phyloP scores from a whole-genome alignment of 78 protist genomes.

The Dictyostelium discoideum region DNA sequence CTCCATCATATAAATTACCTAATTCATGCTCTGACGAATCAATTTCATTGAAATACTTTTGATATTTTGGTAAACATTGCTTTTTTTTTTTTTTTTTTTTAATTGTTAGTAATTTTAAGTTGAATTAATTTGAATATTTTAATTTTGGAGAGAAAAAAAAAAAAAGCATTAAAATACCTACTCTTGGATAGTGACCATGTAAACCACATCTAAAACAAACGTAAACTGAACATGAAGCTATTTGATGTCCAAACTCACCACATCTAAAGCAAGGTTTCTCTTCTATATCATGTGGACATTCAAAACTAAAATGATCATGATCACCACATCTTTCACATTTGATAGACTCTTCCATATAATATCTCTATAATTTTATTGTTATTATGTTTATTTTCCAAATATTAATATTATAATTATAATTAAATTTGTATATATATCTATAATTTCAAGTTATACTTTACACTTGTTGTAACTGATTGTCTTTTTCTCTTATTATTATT shows the following conservation, averaged over 20 bases:
- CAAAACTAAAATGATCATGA: slow-evolving; percentile 49
- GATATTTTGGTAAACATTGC: background rate
- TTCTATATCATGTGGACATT: slow-evolving; percentile 27
- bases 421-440: background rate
- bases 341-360: slow-evolving; percentile 37
- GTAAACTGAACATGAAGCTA: slow-evolving; percentile 11
- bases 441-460: background rate
- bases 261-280: slow-evolving; percentile 70
- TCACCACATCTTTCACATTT: slow-evolving; percentile 59
- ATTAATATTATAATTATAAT: no score
- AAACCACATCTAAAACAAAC: slow-evolving; percentile 73
- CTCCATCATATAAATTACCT: background rate
- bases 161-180: background rate
- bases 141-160: background rate
- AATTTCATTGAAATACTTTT: background rate
- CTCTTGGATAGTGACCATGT: slow-evolving; percentile 75
- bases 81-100: background rate
- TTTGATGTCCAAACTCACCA: slow-evolving; percentile 72
- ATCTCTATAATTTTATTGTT: background rate
- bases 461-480: background rate
- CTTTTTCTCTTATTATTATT: slow-evolving; percentile 2
- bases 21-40: background rate
- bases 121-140: background rate
- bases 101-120: background rate
- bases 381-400: background rate